A percentile compares a stretch with the other conserved stretches of the same genome.
Conservation (phyloP, 208 protist species). For the Leishmania amazonensis region DNA sequence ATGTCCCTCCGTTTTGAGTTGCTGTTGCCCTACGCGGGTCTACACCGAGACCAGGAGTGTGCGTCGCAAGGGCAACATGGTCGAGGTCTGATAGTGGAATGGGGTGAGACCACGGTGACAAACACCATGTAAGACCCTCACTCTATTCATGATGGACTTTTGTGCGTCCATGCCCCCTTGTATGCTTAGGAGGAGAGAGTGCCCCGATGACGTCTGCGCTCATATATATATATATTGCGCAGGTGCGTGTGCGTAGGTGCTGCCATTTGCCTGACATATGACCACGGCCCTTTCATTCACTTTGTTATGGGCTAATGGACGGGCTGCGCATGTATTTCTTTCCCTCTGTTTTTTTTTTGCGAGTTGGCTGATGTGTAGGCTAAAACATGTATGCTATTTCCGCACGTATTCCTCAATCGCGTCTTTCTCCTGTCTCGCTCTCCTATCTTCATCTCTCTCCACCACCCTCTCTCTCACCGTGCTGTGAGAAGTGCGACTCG, state of each 20-base stretch:
- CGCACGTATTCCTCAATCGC: not conserved
- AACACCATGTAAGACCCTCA: not conserved
- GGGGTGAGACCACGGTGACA: no score
- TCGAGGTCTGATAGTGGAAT: conserved; percentile 10
- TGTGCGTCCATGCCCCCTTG: not conserved
- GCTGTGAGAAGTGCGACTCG: not conserved
- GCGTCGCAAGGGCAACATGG: conserved; percentile 31
- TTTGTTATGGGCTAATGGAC: not conserved
- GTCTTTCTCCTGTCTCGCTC: not conserved
- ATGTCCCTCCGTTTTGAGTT: conserved; percentile 50
- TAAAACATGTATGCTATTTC: not conserved
- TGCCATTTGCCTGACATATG: not conserved
- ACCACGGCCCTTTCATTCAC: not conserved
- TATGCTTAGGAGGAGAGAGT: no score
- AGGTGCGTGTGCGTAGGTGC: not conserved
- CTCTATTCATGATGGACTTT: not conserved
- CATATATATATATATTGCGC: not conserved
- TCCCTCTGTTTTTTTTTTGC: not conserved
- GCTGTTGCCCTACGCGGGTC: conserved; percentile 20
- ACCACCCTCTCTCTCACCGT: not conserved
- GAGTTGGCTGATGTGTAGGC: no score
- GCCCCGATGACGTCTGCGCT: no score
- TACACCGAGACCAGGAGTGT: not conserved
- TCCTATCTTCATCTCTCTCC: not conserved
- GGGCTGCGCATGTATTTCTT: not conserved